A percentile compares a stretch with the other conserved stretches of the same genome.
Conservation (phyloP, 1,284 basidiomycete species). For the Melampsora occidentalis region DNA sequence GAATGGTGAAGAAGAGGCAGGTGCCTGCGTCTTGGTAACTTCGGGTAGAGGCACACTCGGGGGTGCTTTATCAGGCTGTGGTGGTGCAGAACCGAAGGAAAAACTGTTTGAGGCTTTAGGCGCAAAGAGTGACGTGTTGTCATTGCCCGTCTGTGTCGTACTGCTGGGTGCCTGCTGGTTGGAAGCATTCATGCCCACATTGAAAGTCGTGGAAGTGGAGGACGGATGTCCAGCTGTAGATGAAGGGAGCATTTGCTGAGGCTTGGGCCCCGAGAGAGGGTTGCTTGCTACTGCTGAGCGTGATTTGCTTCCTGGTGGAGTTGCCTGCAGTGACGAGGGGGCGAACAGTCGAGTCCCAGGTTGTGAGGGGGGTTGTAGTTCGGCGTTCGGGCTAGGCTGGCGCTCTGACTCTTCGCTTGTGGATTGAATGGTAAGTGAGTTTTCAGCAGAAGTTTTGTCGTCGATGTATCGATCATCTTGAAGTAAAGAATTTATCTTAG, state of each 20-base stretch:
- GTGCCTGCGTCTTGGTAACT: neutral
- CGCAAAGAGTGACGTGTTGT: neutral
- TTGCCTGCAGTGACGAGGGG: too few species aligned
- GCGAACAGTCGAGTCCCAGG: too few species aligned
- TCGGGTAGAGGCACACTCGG: neutral
- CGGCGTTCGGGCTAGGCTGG: neutral
- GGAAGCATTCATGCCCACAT: neutral
- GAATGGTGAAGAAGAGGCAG: neutral
- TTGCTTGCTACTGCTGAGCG: too few species aligned
- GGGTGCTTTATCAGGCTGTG: neutral
- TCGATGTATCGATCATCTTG: slow-evolving; percentile 5
- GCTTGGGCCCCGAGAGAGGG: neutral
- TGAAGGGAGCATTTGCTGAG: neutral
- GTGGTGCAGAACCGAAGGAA: neutral
- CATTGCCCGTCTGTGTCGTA: neutral
- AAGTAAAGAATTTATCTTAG: slow-evolving; percentile 15
- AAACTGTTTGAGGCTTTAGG: neutral
- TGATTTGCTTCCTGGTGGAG: too few species aligned
- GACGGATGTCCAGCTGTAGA: neutral
- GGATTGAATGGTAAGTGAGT: neutral
- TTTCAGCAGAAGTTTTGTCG: slow-evolving; percentile 6
- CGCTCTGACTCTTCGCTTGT: neutral
- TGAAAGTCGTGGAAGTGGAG: neutral
- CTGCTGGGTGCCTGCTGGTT: neutral
- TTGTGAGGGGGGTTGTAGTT: neutral